Base-by-base conservation (phyloP, 129 eudicot species). In the Flaveria trinervia region DNA sequence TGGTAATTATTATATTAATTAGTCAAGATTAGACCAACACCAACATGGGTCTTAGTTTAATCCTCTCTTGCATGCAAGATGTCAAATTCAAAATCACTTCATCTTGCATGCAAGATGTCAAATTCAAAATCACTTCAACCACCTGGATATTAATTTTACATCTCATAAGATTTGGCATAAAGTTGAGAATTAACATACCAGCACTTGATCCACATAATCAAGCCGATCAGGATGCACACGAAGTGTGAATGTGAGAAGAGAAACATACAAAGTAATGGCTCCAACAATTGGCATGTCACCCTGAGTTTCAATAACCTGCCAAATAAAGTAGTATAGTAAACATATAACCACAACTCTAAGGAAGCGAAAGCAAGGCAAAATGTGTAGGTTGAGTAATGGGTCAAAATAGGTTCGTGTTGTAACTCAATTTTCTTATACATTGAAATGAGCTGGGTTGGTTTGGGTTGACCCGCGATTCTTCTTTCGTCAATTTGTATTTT, bases 151-250 rank as follows among this genome's bases (percentile, higher is more conserved):
- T 28, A 28, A 18, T 48, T 75, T 55, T 79, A 71, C 57, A 71
- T 71, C 23, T 30, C 66, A 30, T 69, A 23, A 9, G n/a, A 72
- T 65, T 56, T 50, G 67, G 67, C 50, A 75, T 30, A 75, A 78
- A 59, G 55, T 70, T 15, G 60, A 73, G 5, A 43, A 75, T 65
- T 72, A 82, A 75, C 89, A 75, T 91, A 95, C 99, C 96, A 95
- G 89, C 75, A 95, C 96, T 80, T 91, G 99, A 85, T 95, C 96
- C 78, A 95, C 99, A 72, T 95, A 95, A 88, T 95, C 99, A 80
- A 95, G 96, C 52, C 99, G 88, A 81, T 95, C 99, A 73, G 99
- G 96, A 86, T 95, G 99, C 55, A 95, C 99, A 78, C 97, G 99
- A 41, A 95, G 92, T 59, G 96, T 87, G 74, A 95, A 95, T 39